Evolutionary conservation across 208 protist species (phyloP), one percentile per base, ranked within the genome.

Genomic region (Angomonas deanei): DNA sequence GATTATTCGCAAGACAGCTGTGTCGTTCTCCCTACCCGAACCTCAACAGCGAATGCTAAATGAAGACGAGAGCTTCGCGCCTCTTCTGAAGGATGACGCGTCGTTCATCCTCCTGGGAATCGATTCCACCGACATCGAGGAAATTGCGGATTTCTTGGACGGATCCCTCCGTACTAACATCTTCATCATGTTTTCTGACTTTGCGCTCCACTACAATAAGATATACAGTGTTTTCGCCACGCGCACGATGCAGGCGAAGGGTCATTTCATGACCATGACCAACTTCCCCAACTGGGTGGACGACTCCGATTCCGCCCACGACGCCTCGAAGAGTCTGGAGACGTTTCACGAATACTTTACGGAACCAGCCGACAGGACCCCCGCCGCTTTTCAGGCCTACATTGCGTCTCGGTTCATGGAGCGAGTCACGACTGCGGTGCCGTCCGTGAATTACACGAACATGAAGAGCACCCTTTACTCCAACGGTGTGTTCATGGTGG

Each of bases 201-300:
- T 83, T 21, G 21, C 61, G 26, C 17, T 76, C 23, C 59, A 77
- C 62, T 78, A 86, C 61, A 19, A 26, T 28, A 24, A 47, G 5
- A 38, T 81, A 4, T 21, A 63, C 10, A 3, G 0, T 4, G 70
- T 54, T n/a, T 80, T 83, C 48, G 1, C 31, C 0, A 38, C 10
- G 11, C 24, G 23, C 19, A 21, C 26, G 23, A 64, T 53, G 5
- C 54, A 60, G 11, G 60, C 66, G 61, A 60, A 68, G 55, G 38
- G 52, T 19, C 73, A 73, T 1, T 32, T 82, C n/a, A 47, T 78
- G n/a, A 61, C 75, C 27, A 13, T 80, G 27, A 79, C 54, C 17
- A 83, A 66, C 56, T 58, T 87, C 58, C 80, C 76, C 15, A 66
- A 76, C 19, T 83, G 76, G 80, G 70, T 30, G 21, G 68, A 83